phyloP scores from a whole-genome alignment of 306 rosid species.

The Trifolium dubium region DNA sequence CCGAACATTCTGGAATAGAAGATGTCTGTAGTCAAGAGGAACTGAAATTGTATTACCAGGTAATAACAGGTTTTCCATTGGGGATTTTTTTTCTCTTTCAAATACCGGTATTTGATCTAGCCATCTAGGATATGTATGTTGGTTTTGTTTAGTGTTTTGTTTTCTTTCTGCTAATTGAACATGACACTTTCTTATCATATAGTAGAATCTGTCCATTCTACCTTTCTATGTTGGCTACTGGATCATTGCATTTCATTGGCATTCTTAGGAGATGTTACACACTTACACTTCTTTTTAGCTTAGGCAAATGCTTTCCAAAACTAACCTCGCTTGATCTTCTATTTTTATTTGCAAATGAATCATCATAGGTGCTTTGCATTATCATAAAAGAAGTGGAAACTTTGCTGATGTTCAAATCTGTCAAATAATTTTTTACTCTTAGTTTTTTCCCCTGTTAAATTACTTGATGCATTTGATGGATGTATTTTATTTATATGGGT shows the following conservation, averaged over 20 bases:
- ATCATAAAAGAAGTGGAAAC: constrained; percentile 32
- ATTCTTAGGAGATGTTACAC: constrained; percentile 22
- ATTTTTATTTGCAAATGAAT: constrained; percentile 30
- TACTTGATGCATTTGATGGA: constrained; percentile 18
- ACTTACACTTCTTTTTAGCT: constrained; percentile 33
- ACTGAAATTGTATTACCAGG: constrained; percentile 74
- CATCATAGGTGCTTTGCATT: constrained; percentile 15
- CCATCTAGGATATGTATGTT: constrained; percentile 32
- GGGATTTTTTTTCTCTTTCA: constrained; percentile 9
- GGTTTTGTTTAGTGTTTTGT: constrained; percentile 4
- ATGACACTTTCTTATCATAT: constrained; percentile 3
- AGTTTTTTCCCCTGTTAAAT: too few species aligned
- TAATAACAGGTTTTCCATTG: constrained; percentile 29
- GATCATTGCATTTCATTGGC: constrained; percentile 26
- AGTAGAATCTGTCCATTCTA: constrained; percentile 27
- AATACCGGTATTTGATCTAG: constrained; percentile 23
- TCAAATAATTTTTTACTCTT: constrained; percentile 4
- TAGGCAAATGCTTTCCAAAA: constrained; percentile 16
- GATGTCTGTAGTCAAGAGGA: constrained; percentile 54
- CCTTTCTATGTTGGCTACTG: constrained; percentile 23
- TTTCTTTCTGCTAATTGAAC: neutral
- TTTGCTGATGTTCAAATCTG: constrained; percentile 3
- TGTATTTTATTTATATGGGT: neutral
- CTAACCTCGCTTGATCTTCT: constrained; percentile 28
- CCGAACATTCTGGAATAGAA: constrained; percentile 51